Evolutionary conservation across 148 eudicot species (phyloP), one percentile per base, ranked within the genome.

Genomic region (Spergularia marina): DNA sequence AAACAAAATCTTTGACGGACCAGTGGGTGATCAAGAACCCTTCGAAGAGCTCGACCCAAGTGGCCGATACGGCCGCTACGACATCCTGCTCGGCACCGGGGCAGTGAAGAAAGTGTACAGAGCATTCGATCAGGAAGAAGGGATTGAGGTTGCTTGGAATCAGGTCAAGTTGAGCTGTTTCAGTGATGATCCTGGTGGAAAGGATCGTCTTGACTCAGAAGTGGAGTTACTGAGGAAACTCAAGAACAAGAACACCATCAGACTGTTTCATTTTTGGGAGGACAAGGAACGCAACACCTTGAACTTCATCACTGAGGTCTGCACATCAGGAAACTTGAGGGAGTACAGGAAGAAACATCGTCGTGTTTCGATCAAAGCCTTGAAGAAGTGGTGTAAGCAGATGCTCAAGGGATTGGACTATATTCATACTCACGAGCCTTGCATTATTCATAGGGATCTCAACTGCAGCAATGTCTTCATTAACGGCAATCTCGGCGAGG

Each of bases 101-200:
- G 88, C 97, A 0, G 92, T 91, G 3, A 91, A 91, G 78, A 89
- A 80, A 67, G 97, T 91, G 9, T 91, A 91, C 41, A 80, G 92
- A 44, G 95, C 86, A 23, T 92, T 92, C 57, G 97, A 92, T 76
- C 88, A 86, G 58, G 77, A 83, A 40, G 92, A 90, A 78, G 95
- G 95, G 20, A 89, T 71, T 72, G 95, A 92, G 40, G 97, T 92
- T 41, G 97, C 97, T 12, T 90, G 97, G 97, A 90, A 90, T 63
- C 97, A 90, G 63, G 89, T 90, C 21, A 76, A 72, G 59, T 53
- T 92, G 47, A 81, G 81, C 74, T 81, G 83, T 30, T 89, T 89
- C 71, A 81, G 89, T n/a, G 79, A 83, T 5, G 92, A 90, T 65
- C 89, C 84, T 1, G 59, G 81, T 0, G 76, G 82, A 10, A 75